Base-by-base conservation (phyloP, 805 yeast genomes). In the Monosporozyma solicola region DNA sequence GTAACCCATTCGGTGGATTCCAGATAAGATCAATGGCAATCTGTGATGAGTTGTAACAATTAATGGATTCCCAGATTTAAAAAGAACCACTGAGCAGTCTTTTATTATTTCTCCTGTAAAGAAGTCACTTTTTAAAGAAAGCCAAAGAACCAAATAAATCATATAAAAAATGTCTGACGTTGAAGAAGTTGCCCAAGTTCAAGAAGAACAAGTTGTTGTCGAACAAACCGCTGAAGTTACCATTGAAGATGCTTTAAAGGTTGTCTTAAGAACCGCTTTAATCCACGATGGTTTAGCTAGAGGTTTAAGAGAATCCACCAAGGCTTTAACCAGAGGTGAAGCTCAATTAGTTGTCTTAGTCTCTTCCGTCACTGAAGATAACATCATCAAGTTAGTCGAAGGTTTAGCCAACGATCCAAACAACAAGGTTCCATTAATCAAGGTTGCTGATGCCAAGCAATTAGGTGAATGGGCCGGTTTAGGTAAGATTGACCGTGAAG, bases 381-480 rank as follows among this genome's bases (percentile, higher is more conserved):
- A 94, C 67, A 94, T 94, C 82, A 80, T 87, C 75, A 90, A 91
- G 81, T 87, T 94, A 76, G 94, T 94, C 71, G 98, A 94, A 86
- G 98, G 97, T 80, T 85, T 94, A 74, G 92, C 98, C 83, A 88
- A 91, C 83, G 96, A 89, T 80, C 89, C 95, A 73, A 96, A 88
- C 74, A 82, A 84, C 78, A 87, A 88, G 81, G 89, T 92, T 68
- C 98, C 99, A 71, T 83, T 94, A 78, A 87, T 94, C 86, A 94
- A 94, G 87, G 98, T 94, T 69, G 87, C 98, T 70, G 99, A 94
- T 75, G 97, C 98, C 74, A 94, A 94, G 86, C 87, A 89, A 82
- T 85, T 94, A 75, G 99, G 99, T 84, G 98, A 94, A 84, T 94
- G 99, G 99, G 98, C 98, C 73, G 99, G 99, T 87, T 83, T 94